phyloP scores from a whole-genome alignment of 2,329 filamentous ascomycete genomes.

The Dothidotthia symphoricarpi region DNA sequence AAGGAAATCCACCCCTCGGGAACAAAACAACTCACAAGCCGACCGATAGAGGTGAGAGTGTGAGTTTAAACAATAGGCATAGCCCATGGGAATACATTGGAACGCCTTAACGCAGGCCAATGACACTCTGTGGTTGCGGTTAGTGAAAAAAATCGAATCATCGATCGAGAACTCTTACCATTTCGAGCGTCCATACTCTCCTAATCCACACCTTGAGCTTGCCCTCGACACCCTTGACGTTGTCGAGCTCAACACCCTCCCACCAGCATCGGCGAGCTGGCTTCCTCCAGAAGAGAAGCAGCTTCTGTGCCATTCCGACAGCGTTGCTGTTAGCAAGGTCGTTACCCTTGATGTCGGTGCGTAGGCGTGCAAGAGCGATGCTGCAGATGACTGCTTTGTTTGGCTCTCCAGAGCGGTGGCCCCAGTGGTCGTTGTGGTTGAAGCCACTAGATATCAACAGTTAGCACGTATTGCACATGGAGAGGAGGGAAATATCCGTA shows the following conservation, averaged over 20 bases:
- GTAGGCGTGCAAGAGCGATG: slow-evolving; percentile 84
- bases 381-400: slow-evolving; percentile 99
- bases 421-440: slow-evolving; percentile 93
- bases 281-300: slow-evolving; percentile 97
- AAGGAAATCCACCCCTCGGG: too few relatives aligned
- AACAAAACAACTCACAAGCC: too few relatives aligned
- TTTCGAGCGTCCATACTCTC: slow-evolving; percentile 97
- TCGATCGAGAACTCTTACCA: slow-evolving; percentile 51
- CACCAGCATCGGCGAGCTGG: slow-evolving; percentile 97
- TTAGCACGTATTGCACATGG: background rate
- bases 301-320: slow-evolving; percentile 97
- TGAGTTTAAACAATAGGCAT: too few relatives aligned
- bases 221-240: slow-evolving; percentile 86
- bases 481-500: slow-evolving; percentile 48
- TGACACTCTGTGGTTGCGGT: slow-evolving; percentile 63
- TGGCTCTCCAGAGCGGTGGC: slow-evolving; percentile 93
- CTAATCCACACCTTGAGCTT: slow-evolving; percentile 97
- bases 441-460: slow-evolving; percentile 68
- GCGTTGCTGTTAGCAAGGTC: slow-evolving; percentile 70
- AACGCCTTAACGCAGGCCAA: slow-evolving; percentile 66
- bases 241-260: slow-evolving; percentile 90
- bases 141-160: slow-evolving; percentile 6
- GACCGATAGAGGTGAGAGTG: too few relatives aligned
- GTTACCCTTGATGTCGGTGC: slow-evolving; percentile 83
- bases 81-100: background rate